phyloP scores from a whole-genome alignment of 208 protist species.

The Leishmania mexicana region DNA sequence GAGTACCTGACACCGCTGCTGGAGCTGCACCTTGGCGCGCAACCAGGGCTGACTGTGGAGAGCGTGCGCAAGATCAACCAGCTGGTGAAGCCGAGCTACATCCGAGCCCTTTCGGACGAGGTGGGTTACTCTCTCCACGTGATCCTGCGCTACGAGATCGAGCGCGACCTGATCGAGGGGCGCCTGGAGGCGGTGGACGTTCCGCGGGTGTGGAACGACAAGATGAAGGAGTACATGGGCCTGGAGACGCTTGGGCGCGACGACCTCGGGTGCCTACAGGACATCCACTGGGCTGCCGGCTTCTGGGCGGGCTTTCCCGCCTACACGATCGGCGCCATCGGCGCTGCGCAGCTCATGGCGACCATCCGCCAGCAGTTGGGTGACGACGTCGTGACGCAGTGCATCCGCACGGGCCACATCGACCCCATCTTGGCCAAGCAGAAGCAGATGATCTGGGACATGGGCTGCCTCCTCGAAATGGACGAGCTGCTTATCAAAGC shows the following conservation, averaged over 20 bases:
- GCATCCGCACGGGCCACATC: conserved; percentile 55
- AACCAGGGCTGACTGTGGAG: conserved; percentile 37
- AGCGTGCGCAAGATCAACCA: conserved; percentile 20
- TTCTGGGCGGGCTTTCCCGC: conserved; percentile 82
- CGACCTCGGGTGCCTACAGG: conserved; percentile 81
- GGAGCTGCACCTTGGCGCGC: conserved; percentile 42
- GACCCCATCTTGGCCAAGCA: conserved; percentile 44
- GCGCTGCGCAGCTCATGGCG: conserved; percentile 75
- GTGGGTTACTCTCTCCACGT: conserved; percentile 86
- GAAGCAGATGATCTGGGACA: conserved; percentile 64
- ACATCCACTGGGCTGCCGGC: conserved; percentile 81
- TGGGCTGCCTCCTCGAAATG: conserved; percentile 45
- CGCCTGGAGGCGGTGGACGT: conserved; percentile 67
- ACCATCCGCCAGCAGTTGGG: conserved; percentile 54
- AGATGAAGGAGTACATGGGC: conserved; percentile 84
- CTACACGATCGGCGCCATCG: conserved; percentile 78
- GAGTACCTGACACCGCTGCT: conserved; percentile 24
- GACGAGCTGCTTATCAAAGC: conserved; percentile 70
- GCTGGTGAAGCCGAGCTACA: conserved; percentile 55
- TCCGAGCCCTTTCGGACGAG: conserved; percentile 84
- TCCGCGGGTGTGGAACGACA: conserved; percentile 73
- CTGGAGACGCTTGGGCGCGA: conserved; percentile 76
- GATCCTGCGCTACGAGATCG: conserved; percentile 85
- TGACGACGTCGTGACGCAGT: conserved; percentile 37
- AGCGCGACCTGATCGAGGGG: conserved; percentile 71